Base-by-base conservation (phyloP, 2,329 filamentous ascomycete species). In the Fusarium equiseti region DNA sequence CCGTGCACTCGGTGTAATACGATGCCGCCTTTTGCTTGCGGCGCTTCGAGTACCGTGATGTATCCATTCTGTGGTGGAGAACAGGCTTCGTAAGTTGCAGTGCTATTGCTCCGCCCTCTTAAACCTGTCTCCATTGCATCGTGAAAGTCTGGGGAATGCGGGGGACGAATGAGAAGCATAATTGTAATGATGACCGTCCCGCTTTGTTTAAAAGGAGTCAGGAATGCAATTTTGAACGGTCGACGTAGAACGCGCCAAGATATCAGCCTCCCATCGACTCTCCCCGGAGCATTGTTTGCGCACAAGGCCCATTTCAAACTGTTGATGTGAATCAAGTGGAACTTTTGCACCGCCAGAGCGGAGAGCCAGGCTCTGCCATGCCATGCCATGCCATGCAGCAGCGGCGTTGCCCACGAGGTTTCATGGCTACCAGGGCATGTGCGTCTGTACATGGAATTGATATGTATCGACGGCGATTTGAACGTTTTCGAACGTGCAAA, bases 81-180 rank as follows among this genome's bases (percentile, higher is more conserved):
- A 55, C 45, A 48, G 24, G 20, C 35, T 48, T 59, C 26, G 16
- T 50, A 22, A 48, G 31, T 57, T 46, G n/a, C 31, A 43, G 26
- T 61, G 24, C 38, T 26, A 66, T 48, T 50, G 52, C 54, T 66
- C 54, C 62, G 61, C 66, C 50, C 45, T 42, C 42, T 58, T 58
- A 35, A 58, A 43, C 20, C 24, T 31, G 52, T 42, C 58, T 44
- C 50, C 50, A 63, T 59, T 43, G 48, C 50, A 67, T 61, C 55
- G 58, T 53, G 8, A 53, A 59, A 69, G 63, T 71, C 68, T 69
- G 68, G 68, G 68, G 68, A 71, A 71, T 71, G 68, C 48, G 68
- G 68, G 68, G 68, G 51, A 55, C 63, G 56, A 59, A 60, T 59
- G 38, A 54, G 60, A 50, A 52, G 27, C 26, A 57, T 66, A 44